Evolutionary conservation across 805 yeast genomes (phyloP).

Genomic region (Scheffersomyces lignosus): DNA sequence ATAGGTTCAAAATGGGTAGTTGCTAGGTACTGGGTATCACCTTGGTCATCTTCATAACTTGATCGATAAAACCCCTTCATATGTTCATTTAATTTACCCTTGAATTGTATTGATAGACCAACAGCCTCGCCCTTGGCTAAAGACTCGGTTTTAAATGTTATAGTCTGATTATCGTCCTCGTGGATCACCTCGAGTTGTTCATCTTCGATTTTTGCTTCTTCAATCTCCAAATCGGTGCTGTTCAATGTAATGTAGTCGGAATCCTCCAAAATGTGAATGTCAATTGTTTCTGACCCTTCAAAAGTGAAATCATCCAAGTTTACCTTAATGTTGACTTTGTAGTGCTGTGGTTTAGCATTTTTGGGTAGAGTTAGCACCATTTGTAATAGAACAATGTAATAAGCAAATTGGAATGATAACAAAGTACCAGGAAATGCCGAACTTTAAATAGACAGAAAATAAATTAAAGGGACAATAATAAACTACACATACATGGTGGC

Average conservation of each 20-base stretch:
- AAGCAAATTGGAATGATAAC: no score
- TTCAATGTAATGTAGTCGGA: slow-evolving; percentile 55
- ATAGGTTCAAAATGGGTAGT: neutral
- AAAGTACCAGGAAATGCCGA: no score
- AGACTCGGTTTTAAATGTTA: slow-evolving; percentile 36
- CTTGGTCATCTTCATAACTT: slow-evolving; percentile 50
- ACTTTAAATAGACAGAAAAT: no score
- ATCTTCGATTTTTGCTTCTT: slow-evolving; percentile 43
- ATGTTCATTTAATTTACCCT: slow-evolving; percentile 68
- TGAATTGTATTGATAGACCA: slow-evolving; percentile 49
- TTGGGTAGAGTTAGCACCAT: no score
- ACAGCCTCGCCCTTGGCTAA: slow-evolving; percentile 39
- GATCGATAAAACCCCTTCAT: slow-evolving; percentile 86
- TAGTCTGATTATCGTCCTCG: slow-evolving; percentile 40
- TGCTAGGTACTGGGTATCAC: neutral
- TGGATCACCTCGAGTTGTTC: slow-evolving; percentile 20
- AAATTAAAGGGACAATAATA: no score
- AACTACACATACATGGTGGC: no score
- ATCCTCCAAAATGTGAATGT: slow-evolving; percentile 50
- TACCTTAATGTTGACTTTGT: slow-evolving; percentile 42
- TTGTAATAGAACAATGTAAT: no score
- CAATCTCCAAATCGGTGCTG: slow-evolving; percentile 62
- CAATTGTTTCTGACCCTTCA: slow-evolving; percentile 54
- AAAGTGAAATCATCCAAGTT: slow-evolving; percentile 56
- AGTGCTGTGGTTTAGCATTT: slow-evolving; percentile 42